Conservation (phyloP, 2,329 filamentous ascomycete genomes). For the Phyllosticta paracitricarpa region DNA sequence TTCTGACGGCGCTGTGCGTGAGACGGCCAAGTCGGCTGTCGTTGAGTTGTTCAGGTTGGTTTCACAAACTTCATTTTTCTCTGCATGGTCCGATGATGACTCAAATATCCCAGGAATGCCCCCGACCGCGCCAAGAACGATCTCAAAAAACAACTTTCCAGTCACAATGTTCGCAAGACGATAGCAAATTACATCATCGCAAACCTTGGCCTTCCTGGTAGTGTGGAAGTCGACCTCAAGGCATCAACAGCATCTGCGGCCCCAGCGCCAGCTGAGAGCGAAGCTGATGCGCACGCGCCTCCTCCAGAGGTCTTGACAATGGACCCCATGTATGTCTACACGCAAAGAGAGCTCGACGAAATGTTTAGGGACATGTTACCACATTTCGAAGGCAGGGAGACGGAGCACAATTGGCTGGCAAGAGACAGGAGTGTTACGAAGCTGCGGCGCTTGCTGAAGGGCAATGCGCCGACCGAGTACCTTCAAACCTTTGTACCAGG, state of each 20-base stretch:
- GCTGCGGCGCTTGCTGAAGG: slow-evolving; percentile 67
- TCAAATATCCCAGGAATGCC: slow-evolving; percentile 48
- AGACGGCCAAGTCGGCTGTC: slow-evolving; percentile 70
- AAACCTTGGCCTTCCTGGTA: slow-evolving; percentile 50
- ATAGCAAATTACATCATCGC: slow-evolving; percentile 75
- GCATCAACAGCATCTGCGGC: slow-evolving; percentile 31
- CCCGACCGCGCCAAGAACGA: slow-evolving; percentile 79
- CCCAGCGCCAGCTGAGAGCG: slow-evolving; percentile 33
- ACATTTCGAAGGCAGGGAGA: slow-evolving; percentile 78
- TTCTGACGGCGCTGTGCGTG: slow-evolving; percentile 77
- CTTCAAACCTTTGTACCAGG: slow-evolving; percentile 58
- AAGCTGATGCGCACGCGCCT: slow-evolving; percentile 44
- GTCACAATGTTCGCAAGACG: slow-evolving; percentile 74
- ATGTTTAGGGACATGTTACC: slow-evolving; percentile 71
- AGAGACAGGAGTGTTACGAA: slow-evolving; percentile 73
- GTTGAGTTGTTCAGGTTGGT: slow-evolving; percentile 73
- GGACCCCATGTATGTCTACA: slow-evolving; percentile 76
- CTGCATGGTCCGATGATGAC: background rate
- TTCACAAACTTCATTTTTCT: background rate
- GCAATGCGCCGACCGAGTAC: slow-evolving; percentile 74
- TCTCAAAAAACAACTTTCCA: slow-evolving; percentile 74
- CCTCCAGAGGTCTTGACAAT: slow-evolving; percentile 59
- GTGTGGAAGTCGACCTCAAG: slow-evolving; percentile 21
- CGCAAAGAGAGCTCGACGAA: slow-evolving; percentile 78
- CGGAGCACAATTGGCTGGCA: slow-evolving; percentile 82